phyloP scores from a whole-genome alignment of 2,329 filamentous ascomycete genomes.

The Aspergillus pseudonomiae region DNA sequence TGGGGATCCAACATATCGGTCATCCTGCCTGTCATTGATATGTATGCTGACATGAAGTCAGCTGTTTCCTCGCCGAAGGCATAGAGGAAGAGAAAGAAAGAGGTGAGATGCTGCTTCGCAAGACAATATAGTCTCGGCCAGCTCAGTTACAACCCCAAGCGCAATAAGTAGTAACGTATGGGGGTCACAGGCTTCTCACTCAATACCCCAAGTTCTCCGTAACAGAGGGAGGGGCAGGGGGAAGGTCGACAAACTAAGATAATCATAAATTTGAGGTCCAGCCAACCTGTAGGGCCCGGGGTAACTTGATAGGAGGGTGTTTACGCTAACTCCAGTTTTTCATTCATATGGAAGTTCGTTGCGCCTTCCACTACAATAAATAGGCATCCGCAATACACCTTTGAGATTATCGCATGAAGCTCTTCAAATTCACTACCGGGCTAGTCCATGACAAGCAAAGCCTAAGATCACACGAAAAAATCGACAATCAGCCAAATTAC shows the following conservation, averaged over 20 bases:
- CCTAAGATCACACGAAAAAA: neutral
- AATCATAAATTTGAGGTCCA: neutral
- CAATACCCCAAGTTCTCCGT: neutral
- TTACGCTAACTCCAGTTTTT: neutral
- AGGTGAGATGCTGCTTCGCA: neutral
- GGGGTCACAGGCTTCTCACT: neutral
- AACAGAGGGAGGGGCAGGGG: neutral
- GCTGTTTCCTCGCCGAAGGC: too few species aligned
- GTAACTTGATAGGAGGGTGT: neutral
- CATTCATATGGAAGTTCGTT: neutral
- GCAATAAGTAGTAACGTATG: neutral
- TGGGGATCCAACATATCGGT: neutral
- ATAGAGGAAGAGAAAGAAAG: too few species aligned
- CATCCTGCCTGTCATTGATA: neutral
- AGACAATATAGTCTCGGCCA: neutral
- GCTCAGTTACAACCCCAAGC: neutral
- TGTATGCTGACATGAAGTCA: neutral
- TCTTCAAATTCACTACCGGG: slow-evolving; percentile 4
- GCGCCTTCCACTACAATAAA: neutral
- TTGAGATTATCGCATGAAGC: neutral
- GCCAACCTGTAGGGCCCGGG: neutral
- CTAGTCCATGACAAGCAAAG: neutral
- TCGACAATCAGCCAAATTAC: neutral
- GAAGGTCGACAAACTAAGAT: neutral
- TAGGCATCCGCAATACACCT: neutral